Percentiles rank a stretch among this genome's conserved stretches.
These are phyloP conservation scores for Phytophthora pseudosyringae DNA, from an alignment of 352 stramenopile species.

Conservation along the genomic window DNA sequence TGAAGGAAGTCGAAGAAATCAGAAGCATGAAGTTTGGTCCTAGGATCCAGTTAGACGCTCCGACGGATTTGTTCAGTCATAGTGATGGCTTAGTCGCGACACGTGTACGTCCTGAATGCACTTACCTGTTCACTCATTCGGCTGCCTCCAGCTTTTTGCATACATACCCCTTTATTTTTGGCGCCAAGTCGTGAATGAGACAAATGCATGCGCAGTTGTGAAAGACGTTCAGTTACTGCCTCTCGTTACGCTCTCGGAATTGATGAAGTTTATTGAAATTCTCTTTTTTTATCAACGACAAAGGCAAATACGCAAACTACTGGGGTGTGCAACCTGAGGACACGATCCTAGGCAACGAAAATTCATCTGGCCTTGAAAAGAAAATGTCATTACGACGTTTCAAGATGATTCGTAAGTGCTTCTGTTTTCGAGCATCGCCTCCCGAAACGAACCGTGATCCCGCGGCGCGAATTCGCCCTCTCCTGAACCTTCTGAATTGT, in stretches of 20 bases:
- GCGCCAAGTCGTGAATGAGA: conserved; percentile 10
- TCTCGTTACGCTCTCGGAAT: conserved; percentile 3
- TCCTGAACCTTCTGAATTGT: too few species aligned
- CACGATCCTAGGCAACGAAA: conserved; percentile 1
- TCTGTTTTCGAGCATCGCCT: too few species aligned
- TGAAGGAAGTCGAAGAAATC: conserved; percentile 9
- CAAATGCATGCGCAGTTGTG: conserved; percentile 7
- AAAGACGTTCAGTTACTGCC: background rate
- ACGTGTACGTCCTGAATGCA: conserved; percentile 3
- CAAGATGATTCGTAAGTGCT: conserved; percentile 3
- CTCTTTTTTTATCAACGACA: conserved; percentile 7
- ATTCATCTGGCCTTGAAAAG: conserved; percentile 2
- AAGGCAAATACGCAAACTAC: conserved; percentile 4
- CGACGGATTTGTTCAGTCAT: conserved; percentile 10
- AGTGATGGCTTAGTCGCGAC: background rate
- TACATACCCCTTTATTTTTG: conserved; percentile 10
- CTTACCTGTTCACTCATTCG: conserved; percentile 14
- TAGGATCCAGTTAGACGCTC: background rate
- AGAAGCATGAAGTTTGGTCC: conserved; percentile 19
- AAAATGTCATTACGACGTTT: conserved; percentile 12
- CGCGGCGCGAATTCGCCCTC: too few species aligned
- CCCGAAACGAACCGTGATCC: too few species aligned
- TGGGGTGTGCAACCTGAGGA: background rate
- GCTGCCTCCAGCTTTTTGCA: conserved; percentile 1
- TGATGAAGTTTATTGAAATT: conserved; percentile 23